phyloP scores from a whole-genome alignment of 768 basidiomycete species.

The Termitomyces sp. region DNA sequence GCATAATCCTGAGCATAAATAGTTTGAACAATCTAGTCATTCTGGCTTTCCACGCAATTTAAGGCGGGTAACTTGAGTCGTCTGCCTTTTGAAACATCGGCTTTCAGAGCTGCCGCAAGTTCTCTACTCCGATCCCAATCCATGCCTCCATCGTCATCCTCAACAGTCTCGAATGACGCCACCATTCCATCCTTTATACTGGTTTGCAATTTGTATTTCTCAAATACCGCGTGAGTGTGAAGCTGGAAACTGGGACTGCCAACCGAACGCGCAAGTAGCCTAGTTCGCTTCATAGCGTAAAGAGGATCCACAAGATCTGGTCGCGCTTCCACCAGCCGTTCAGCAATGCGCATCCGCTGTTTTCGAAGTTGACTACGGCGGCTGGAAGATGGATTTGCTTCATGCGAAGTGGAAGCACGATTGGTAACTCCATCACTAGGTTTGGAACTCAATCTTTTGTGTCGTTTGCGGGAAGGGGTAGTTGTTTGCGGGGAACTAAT shows the following conservation, averaged over 20 bases:
- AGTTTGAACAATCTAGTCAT: neutral
- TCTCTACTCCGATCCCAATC: slow-evolving; percentile 30
- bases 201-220: neutral
- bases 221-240: neutral
- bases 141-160: slow-evolving; percentile 24
- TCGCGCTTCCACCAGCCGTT: slow-evolving; percentile 36
- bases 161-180: slow-evolving; percentile 19
- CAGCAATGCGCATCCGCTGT: slow-evolving; percentile 25
- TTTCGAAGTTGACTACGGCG: slow-evolving; percentile 11
- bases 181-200: neutral
- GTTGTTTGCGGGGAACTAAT: neutral
- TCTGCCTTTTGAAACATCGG: slow-evolving; percentile 22
- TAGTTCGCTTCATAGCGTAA: slow-evolving; percentile 22
- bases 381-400: neutral
- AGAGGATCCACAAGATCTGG: slow-evolving; percentile 34
- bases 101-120: slow-evolving; percentile 23
- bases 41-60: slow-evolving; percentile 23
- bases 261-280: slow-evolving; percentile 11
- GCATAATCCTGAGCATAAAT: neutral
- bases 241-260: neutral
- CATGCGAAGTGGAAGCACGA: neutral
- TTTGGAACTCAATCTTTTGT: neutral
- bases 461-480: neutral
- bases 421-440: neutral
- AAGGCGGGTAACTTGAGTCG: slow-evolving; percentile 24